phyloP scores from a whole-genome alignment of 1,139 yeast genomes.

The Meyerozyma athensensis region DNA sequence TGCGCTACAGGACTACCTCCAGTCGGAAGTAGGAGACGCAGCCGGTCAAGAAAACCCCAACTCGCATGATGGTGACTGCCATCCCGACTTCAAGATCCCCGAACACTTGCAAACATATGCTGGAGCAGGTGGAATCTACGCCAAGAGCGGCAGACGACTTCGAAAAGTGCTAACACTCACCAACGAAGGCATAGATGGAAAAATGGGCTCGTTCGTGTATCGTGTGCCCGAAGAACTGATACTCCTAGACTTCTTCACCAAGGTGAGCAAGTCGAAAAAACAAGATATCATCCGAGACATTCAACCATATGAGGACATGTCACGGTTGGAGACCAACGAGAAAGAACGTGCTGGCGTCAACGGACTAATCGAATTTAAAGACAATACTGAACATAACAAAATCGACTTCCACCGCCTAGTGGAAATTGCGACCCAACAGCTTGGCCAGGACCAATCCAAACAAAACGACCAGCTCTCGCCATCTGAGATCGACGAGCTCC shows the following conservation, averaged over 20 bases:
- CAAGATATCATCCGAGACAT: constrained; percentile 23
- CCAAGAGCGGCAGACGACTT: constrained; percentile 34
- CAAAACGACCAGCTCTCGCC: constrained; percentile 6
- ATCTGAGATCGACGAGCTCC: constrained; percentile 49
- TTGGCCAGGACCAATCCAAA: not conserved
- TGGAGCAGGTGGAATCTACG: constrained; percentile 36
- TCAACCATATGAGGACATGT: constrained; percentile 18
- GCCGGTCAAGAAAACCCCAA: constrained; percentile 10
- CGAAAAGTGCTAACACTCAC: constrained; percentile 36
- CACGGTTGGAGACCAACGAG: constrained; percentile 17
- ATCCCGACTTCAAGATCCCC: constrained; percentile 36
- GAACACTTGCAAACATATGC: constrained; percentile 38
- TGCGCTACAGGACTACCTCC: constrained; percentile 29
- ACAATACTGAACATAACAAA: constrained; percentile 11
- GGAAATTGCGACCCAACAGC: not conserved
- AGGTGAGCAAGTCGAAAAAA: constrained; percentile 27
- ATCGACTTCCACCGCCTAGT: constrained; percentile 14
- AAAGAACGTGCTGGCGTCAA: constrained; percentile 23
- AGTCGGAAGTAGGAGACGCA: constrained; percentile 24
- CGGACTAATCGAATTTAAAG: constrained; percentile 20
- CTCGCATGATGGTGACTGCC: constrained; percentile 20
- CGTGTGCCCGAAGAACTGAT: constrained; percentile 71
- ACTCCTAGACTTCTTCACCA: constrained; percentile 66
- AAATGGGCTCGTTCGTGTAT: constrained; percentile 45
- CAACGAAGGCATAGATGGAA: constrained; percentile 21